phyloP scores from a whole-genome alignment of 345 rosid genomes.

The Acer yangbiense region DNA sequence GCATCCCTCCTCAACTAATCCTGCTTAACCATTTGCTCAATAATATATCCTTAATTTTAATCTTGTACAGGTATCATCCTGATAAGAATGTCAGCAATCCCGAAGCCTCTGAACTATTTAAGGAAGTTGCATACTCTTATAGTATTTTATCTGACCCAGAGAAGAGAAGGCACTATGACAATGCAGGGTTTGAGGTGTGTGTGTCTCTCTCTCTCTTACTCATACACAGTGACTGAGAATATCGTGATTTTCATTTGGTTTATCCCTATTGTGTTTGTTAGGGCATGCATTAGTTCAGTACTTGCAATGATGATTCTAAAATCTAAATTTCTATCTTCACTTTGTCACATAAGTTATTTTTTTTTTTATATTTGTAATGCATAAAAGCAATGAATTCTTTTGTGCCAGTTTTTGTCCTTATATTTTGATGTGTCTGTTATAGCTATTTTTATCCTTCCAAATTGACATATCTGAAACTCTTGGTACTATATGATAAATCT shows the following conservation, averaged over 20 bases:
- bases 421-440: constrained; percentile 7
- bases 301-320: neutral
- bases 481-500: constrained; percentile 18
- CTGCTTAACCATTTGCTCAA: constrained; percentile 1
- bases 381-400: neutral
- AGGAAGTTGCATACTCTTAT: constrained; percentile 98
- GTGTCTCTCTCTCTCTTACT: neutral
- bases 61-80: constrained; percentile 82
- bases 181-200: constrained; percentile 90
- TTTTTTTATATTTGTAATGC: neutral
- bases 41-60: neutral
- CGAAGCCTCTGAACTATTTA: constrained; percentile 92
- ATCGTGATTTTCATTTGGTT: neutral
- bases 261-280: neutral
- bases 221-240: neutral
- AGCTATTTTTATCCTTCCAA: neutral
- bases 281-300: neutral
- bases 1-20: neutral
- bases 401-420: neutral
- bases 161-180: constrained; percentile 96
- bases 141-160: constrained; percentile 98
- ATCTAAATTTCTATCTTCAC: neutral
- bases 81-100: constrained; percentile 96
- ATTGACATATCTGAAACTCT: neutral
- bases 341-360: neutral